These are phyloP conservation scores for Colletotrichum sansevieriae DNA, from an alignment of 2,329 filamentous ascomycete genomes.

Conservation along the genomic window DNA sequence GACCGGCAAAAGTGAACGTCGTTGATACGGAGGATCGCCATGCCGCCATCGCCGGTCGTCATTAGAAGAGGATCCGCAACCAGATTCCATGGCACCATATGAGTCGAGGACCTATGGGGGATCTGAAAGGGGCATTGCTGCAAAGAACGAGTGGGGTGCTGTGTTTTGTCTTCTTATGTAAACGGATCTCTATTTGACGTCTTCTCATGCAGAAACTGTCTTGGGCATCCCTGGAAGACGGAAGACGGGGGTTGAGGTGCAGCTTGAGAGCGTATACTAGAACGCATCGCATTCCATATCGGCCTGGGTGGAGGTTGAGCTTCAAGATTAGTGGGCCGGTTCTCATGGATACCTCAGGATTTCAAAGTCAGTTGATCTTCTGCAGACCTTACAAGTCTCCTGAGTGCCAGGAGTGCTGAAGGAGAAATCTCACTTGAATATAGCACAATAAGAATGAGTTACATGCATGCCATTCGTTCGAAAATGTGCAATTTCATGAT, in stretches of 20 bases:
- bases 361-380: no score
- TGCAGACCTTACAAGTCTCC: no score
- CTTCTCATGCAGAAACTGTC: neutral
- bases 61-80: slow-evolving; percentile 8
- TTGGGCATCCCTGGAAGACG: neutral
- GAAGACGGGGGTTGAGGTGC: neutral
- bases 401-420: no score
- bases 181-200: neutral
- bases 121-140: neutral
- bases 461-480: no score
- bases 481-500: no score
- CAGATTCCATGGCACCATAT: neutral
- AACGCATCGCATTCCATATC: no score
- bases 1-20: neutral
- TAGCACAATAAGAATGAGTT: no score
- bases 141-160: neutral
- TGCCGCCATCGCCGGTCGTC: neutral
- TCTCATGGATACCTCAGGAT: no score
- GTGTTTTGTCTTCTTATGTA: neutral
- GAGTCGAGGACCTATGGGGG: neutral
- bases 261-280: no score
- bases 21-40: neutral
- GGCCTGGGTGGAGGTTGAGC: no score
- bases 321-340: no score
- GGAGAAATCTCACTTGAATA: no score